These are phyloP conservation scores for Evernia prunastri DNA, from an alignment of 495 filamentous ascomycete genomes.

Conservation along the genomic window DNA sequence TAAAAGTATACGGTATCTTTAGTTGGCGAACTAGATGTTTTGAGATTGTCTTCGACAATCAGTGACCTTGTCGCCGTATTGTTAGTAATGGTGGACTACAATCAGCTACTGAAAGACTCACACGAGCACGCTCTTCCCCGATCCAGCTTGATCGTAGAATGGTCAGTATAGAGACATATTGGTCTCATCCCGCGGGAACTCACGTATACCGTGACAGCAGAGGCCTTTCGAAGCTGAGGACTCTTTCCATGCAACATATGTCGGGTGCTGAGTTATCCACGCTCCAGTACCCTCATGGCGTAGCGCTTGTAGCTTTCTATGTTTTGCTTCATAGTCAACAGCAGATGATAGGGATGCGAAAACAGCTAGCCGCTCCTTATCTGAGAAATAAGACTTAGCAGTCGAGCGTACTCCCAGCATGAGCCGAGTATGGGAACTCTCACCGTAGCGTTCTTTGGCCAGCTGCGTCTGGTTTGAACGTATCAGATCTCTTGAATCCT, in stretches of 20 bases:
- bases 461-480: not conserved
- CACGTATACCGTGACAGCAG: not conserved
- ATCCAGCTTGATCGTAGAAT: not conserved
- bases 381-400: not conserved
- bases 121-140: not conserved
- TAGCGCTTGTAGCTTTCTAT: constrained; percentile 8
- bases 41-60: not conserved
- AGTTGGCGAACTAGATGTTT: not conserved
- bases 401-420: not conserved
- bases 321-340: constrained; percentile 8
- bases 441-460: constrained; percentile 1
- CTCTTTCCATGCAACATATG: not conserved
- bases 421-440: not conserved
- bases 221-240: not conserved
- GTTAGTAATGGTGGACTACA: not conserved
- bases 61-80: not conserved
- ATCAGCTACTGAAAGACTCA: not conserved
- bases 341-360: constrained; percentile 6
- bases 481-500: constrained; percentile 4
- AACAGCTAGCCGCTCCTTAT: constrained; percentile 2
- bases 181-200: not conserved
- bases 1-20: constrained; percentile 7
- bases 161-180: not conserved
- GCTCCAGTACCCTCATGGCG: constrained; percentile 10
- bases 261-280: constrained; percentile 7